phyloP scores from a whole-genome alignment of 176 grass and related monocot genomes.

The Cocos nucifera region DNA sequence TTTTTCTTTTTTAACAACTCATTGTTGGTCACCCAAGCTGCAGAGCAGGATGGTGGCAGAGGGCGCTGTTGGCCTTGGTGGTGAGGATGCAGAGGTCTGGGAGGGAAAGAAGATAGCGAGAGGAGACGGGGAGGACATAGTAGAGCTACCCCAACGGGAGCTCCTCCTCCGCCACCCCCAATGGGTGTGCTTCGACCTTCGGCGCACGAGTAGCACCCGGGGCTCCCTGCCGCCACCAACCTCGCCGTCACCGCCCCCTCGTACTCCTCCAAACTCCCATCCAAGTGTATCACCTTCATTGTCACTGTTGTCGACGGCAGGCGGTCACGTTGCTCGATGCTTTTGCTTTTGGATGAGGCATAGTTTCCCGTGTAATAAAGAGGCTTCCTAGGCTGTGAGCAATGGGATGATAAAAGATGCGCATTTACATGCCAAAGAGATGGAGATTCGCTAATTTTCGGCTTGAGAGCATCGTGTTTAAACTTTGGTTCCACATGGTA shows the following conservation, averaged over 20 bases:
- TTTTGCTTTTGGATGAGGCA: no score
- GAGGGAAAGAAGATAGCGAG: not conserved
- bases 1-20: no score
- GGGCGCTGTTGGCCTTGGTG: not conserved
- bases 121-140: not conserved
- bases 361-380: no score
- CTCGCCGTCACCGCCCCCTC: not conserved
- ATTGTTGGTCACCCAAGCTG: no score
- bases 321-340: no score
- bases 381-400: no score
- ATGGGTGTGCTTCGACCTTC: not conserved
- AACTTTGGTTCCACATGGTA: no score
- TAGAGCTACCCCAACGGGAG: constrained; percentile 1
- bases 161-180: constrained; percentile 7
- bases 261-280: constrained; percentile 3
- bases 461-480: no score
- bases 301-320: no score
- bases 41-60: not conserved
- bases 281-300: not conserved
- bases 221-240: not conserved
- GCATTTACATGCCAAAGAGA: no score
- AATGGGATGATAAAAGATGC: no score
- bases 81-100: constrained; percentile 10
- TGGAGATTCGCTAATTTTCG: no score
- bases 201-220: not conserved